Conservation (phyloP, 176 grass and related monocot genomes). For the Oryza meridionalis region DNA sequence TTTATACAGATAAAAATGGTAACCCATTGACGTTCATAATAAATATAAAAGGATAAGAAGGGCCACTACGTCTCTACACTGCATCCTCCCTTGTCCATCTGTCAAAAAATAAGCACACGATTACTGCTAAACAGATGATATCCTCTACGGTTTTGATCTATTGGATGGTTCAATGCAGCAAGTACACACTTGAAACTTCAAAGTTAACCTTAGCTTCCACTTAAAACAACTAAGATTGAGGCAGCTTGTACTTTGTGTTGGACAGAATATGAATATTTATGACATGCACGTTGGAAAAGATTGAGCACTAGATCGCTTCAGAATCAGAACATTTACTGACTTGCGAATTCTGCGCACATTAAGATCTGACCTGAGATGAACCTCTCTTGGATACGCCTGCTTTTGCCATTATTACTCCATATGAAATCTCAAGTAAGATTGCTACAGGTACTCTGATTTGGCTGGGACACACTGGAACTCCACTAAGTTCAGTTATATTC, state of each 20-base stretch:
- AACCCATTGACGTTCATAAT: neutral
- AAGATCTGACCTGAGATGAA: neutral
- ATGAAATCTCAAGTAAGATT: conserved; percentile 1
- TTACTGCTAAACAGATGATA: neutral
- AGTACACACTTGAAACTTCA: neutral
- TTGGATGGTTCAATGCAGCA: neutral
- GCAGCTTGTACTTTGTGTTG: neutral
- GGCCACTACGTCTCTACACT: neutral
- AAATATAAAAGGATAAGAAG: neutral
- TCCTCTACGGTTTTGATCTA: neutral
- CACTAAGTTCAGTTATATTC: neutral
- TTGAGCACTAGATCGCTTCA: neutral
- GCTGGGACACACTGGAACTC: neutral
- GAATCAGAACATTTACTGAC: conserved; percentile 22
- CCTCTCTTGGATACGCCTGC: neutral
- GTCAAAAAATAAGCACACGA: neutral
- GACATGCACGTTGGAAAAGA: conserved; percentile 4
- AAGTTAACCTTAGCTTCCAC: neutral
- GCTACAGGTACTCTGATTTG: neutral
- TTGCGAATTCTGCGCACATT: neutral
- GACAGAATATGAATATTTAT: conserved; percentile 11
- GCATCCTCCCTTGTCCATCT: neutral
- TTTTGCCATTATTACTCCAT: neutral
- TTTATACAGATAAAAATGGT: neutral
- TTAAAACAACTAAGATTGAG: neutral